These are phyloP conservation scores for Cinnamomum chago DNA, from an alignment of 164 flowering plant species.

Conservation along the genomic window DNA sequence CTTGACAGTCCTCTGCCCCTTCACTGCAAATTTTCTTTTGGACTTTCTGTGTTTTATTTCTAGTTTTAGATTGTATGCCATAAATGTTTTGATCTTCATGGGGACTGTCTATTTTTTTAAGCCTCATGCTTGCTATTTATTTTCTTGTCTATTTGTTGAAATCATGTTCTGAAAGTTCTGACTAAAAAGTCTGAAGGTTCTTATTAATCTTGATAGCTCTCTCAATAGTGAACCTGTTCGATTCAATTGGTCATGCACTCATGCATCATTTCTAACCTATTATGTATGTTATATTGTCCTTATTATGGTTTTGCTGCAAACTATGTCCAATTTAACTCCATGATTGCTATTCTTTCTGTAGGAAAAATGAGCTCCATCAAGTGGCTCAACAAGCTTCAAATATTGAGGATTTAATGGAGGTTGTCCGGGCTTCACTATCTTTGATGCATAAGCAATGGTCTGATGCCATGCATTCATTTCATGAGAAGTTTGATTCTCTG, in stretches of 20 bases:
- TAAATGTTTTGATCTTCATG: background rate
- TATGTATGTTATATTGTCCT: background rate
- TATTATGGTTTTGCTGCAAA: background rate
- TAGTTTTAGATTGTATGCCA: background rate
- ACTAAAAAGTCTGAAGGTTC: too few species aligned
- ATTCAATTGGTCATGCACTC: background rate
- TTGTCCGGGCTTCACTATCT: conserved; percentile 69
- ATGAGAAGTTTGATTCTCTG: conserved; percentile 72
- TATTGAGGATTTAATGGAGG: conserved; percentile 78
- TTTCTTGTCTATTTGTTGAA: background rate
- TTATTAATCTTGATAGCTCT: too few species aligned
- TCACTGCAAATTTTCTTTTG: background rate
- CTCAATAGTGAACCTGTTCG: background rate
- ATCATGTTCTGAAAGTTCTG: too few species aligned
- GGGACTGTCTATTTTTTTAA: background rate
- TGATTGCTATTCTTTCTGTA: conserved; percentile 17
- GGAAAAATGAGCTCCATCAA: conserved; percentile 96
- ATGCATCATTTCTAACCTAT: background rate
- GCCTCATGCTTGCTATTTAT: background rate
- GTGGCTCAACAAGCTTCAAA: conserved; percentile 95
- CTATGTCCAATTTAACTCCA: background rate
- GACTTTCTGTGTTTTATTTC: too few species aligned
- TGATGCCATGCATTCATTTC: conserved; percentile 78
- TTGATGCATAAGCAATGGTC: conserved; percentile 91
- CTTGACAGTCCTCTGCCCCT: background rate